phyloP scores from a whole-genome alignment of 345 rosid species.

The Toxicodendron radicans region DNA sequence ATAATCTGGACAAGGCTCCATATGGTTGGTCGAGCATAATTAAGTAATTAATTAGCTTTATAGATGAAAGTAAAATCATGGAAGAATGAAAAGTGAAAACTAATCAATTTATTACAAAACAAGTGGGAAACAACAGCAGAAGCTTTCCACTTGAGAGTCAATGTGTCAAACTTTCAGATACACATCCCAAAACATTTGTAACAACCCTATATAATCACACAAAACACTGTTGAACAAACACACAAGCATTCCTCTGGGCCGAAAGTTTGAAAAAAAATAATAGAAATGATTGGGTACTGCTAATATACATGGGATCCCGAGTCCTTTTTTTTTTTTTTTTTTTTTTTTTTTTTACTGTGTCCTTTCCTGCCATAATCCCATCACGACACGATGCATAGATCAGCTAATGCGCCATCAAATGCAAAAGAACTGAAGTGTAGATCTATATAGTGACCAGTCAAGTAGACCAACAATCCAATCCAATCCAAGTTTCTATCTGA shows the following conservation, averaged over 20 bases:
- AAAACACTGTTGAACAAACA: constrained; percentile 25
- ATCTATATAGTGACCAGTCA: constrained; percentile 5
- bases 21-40: too few species aligned
- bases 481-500: constrained; percentile 15
- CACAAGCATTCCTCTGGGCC: constrained; percentile 18
- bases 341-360: background rate
- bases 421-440: constrained; percentile 18
- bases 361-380: constrained; percentile 5
- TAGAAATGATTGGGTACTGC: constrained; percentile 3
- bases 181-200: constrained; percentile 16
- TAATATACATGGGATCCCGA: constrained; percentile 33
- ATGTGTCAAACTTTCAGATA: constrained; percentile 26
- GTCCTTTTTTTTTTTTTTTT: constrained; percentile 6
- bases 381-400: background rate
- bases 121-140: background rate
- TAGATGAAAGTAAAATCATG: background rate
- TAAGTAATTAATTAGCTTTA: too few species aligned
- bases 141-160: constrained; percentile 10
- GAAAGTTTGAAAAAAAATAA: constrained; percentile 12
- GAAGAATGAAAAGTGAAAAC: background rate
- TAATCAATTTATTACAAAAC: constrained; percentile 25
- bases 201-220: constrained; percentile 38
- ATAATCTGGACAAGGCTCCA: too few species aligned
- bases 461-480: constrained; percentile 19
- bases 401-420: background rate